A percentile compares a stretch with the other conserved stretches of the same genome.
Conservation (phyloP, 202 grass and related monocot species). For the Setaria viridis region DNA sequence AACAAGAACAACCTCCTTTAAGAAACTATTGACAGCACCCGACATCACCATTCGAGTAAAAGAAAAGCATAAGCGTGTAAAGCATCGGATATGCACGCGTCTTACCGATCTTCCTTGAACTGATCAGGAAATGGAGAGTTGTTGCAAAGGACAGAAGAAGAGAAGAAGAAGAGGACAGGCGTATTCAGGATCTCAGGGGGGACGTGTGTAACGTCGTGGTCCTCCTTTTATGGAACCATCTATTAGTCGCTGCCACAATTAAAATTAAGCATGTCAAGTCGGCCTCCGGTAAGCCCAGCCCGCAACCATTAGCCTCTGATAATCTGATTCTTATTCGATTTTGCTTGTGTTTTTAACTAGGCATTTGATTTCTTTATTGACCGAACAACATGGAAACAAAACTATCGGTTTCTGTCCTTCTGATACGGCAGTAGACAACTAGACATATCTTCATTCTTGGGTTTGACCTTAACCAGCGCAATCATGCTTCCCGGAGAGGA, state of each 20-base stretch:
- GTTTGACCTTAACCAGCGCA: constrained; percentile 55
- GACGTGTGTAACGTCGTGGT: constrained; percentile 25
- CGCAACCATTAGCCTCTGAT: constrained; percentile 33
- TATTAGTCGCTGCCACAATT: constrained; percentile 44
- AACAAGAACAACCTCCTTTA: constrained; percentile 3
- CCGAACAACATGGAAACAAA: constrained; percentile 19
- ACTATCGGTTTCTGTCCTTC: neutral
- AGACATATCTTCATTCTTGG: neutral
- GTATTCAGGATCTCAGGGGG: constrained; percentile 17
- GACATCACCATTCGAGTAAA: neutral
- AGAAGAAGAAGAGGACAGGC: neutral
- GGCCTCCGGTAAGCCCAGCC: constrained; percentile 1
- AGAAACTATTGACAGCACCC: neutral
- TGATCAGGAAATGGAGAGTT: constrained; percentile 26
- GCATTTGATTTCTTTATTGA: constrained; percentile 42
- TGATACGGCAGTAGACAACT: neutral
- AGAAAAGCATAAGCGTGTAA: neutral
- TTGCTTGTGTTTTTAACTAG: neutral
- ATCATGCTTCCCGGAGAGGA: constrained; percentile 11
- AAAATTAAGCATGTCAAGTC: constrained; percentile 29
- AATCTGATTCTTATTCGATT: neutral
- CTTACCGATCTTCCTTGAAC: constrained; percentile 45
- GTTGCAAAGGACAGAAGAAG: constrained; percentile 23
- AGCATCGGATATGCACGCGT: neutral
- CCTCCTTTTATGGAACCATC: constrained; percentile 42